A percentile compares a stretch with the other conserved stretches of the same genome.
Conservation (phyloP, 1,139 yeast species). For the Ashbya aceris region DNA sequence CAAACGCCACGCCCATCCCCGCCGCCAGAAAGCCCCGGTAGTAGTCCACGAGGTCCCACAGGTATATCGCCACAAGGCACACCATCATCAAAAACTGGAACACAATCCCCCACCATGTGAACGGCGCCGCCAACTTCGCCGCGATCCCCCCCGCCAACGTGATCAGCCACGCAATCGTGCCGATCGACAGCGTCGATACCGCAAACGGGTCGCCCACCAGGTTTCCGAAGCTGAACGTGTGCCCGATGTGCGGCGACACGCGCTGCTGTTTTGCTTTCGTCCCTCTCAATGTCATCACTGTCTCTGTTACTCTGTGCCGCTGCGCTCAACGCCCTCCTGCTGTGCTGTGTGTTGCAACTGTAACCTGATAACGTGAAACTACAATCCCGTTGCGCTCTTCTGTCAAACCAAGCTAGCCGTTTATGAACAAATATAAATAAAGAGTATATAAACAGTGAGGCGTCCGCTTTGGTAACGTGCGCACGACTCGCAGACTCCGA, state of each 20-base stretch:
- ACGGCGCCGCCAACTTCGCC: slow-evolving; percentile 51
- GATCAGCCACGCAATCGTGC: slow-evolving; percentile 67
- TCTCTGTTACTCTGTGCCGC: no score
- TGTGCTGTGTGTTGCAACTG: not conserved
- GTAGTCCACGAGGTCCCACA: slow-evolving; percentile 59
- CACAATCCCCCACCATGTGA: slow-evolving; percentile 97
- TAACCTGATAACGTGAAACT: no score
- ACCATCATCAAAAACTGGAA: slow-evolving; percentile 58
- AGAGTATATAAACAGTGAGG: no score
- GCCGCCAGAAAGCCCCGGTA: slow-evolving; percentile 42
- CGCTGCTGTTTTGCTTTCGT: slow-evolving; percentile 20
- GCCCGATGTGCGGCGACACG: slow-evolving; percentile 16
- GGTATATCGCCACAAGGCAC: slow-evolving; percentile 50
- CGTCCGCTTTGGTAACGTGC: no score
- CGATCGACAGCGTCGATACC: slow-evolving; percentile 53
- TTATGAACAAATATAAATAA: no score
- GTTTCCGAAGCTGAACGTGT: slow-evolving; percentile 36
- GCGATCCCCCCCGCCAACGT: slow-evolving; percentile 66
- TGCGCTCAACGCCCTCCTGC: not conserved
- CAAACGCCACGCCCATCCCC: slow-evolving; percentile 44
- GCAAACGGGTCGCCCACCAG: slow-evolving; percentile 65
- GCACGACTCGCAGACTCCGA: no score
- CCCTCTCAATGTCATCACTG: slow-evolving; percentile 15
- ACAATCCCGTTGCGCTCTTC: no score
- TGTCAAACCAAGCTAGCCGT: no score